phyloP scores from a whole-genome alignment of 2,329 filamentous ascomycete species.

The Aspergillus arachidicola region DNA sequence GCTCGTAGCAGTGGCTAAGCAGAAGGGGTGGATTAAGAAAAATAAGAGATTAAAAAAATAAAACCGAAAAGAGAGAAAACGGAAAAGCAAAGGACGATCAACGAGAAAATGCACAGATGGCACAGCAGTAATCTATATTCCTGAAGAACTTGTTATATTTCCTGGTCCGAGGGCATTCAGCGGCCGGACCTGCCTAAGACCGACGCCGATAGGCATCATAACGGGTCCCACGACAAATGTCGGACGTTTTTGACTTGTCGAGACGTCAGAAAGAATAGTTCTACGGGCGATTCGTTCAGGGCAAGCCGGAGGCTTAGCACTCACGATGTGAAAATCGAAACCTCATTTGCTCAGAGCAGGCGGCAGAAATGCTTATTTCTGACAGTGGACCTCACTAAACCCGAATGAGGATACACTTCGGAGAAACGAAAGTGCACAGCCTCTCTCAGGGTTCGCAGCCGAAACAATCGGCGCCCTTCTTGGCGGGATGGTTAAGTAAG shows the following conservation, averaged over 20 bases:
- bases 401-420: neutral
- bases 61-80: neutral
- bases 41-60: neutral
- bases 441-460: neutral
- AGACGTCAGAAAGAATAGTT: neutral
- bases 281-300: neutral
- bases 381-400: neutral
- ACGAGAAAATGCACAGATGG: neutral
- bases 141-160: neutral
- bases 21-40: no score
- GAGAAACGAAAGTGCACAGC: neutral
- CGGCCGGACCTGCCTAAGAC: neutral
- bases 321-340: neutral
- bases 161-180: neutral
- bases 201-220: neutral
- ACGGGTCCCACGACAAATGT: no score
- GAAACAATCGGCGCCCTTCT: neutral
- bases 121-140: neutral
- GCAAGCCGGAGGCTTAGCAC: neutral
- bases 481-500: neutral
- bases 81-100: neutral
- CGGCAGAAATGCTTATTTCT: neutral
- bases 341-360: neutral
- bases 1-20: neutral
- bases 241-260: no score